Conservation (phyloP, 1,139 yeast species). For the Suhomyces ambrosiae region DNA sequence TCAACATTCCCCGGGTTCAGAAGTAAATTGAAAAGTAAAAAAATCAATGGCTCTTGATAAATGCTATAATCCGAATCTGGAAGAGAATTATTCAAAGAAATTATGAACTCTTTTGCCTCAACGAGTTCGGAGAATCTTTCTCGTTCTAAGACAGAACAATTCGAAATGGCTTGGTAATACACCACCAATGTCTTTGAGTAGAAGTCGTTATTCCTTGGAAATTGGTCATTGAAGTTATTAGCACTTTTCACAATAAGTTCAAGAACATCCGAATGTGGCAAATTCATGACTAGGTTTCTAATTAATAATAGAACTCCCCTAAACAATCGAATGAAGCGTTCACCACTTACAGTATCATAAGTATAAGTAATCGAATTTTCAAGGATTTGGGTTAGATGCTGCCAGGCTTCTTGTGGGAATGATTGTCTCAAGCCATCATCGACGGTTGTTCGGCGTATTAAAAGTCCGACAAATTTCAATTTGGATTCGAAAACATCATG, state of each 20-base stretch:
- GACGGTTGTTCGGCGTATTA: not conserved
- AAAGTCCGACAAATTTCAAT: not conserved
- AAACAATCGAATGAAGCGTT: conserved; percentile 2
- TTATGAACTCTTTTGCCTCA: conserved; percentile 1
- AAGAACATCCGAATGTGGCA: not conserved
- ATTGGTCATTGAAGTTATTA: conserved; percentile 2
- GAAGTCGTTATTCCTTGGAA: conserved; percentile 6
- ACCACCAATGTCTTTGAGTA: conserved; percentile 14
- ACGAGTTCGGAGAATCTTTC: conserved; percentile 1
- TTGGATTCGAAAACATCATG: not conserved
- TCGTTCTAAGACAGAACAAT: conserved; percentile 2
- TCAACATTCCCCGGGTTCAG: conserved; percentile 7
- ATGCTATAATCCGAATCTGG: not conserved
- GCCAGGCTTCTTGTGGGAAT: conserved; percentile 3
- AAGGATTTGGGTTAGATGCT: not conserved
- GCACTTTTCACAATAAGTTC: conserved; percentile 2
- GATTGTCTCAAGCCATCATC: not conserved
- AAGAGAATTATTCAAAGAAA: not conserved
- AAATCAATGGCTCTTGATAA: not conserved
- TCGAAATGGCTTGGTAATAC: conserved; percentile 17
- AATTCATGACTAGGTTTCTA: conserved; percentile 5
- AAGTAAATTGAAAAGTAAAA: conserved; percentile 2
- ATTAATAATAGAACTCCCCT: conserved; percentile 7
- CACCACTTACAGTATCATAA: not conserved
- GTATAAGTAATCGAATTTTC: conserved; percentile 2